These are phyloP conservation scores for Rosellinia necatrix DNA, from an alignment of 2,329 filamentous ascomycete genomes.

Conservation along the genomic window DNA sequence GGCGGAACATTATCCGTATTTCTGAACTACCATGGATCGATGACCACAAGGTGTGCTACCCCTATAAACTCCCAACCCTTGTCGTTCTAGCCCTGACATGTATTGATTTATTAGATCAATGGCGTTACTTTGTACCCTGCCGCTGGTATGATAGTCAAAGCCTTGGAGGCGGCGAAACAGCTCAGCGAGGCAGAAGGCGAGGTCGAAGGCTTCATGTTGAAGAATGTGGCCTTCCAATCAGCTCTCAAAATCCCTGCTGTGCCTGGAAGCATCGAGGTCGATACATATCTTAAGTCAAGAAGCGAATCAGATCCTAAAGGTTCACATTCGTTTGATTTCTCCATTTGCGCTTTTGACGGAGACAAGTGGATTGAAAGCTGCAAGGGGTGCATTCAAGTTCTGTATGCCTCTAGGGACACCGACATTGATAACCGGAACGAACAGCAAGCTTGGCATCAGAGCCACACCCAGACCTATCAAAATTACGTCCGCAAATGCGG, in stretches of 20 bases:
- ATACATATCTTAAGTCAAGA: background rate
- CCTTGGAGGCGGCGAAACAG: background rate
- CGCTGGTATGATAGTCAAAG: background rate
- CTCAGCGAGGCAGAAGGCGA: background rate
- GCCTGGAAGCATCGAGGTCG: background rate
- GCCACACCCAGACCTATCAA: background rate
- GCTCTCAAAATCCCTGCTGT: background rate
- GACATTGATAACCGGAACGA: background rate
- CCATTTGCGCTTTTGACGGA: background rate
- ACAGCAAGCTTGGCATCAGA: background rate
- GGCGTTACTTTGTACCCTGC: background rate
- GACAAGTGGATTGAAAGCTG: background rate
- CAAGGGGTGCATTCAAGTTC: background rate
- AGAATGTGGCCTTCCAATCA: background rate
- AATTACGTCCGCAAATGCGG: background rate
- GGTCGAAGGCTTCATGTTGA: background rate
- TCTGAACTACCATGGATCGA: slow-evolving; percentile 43
- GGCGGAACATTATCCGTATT: slow-evolving; percentile 41
- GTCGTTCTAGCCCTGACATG: no score
- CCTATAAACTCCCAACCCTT: no score
- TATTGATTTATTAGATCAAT: no score
- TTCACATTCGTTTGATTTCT: background rate
- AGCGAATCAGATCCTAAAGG: background rate
- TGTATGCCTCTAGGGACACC: background rate
- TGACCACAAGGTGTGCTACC: slow-evolving; percentile 40